Conservation (phyloP, 306 rosid genomes). For the Prunus salicina region DNA sequence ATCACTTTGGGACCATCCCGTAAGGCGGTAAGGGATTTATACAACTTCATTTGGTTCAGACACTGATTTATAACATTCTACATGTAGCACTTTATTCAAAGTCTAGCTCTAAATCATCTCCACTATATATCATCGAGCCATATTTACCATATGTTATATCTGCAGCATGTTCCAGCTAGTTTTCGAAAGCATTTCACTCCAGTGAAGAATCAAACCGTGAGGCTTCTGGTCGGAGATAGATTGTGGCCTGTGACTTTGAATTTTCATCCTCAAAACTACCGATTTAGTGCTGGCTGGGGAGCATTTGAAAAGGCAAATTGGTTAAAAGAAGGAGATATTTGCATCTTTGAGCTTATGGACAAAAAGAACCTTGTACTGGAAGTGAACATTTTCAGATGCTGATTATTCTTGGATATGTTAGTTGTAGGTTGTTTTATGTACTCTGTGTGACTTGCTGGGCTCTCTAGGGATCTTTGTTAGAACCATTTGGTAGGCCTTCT, state of each 20-base stretch:
- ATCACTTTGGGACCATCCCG: neutral
- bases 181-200: neutral
- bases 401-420: neutral
- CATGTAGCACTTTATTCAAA: no score
- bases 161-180: neutral
- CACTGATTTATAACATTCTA: neutral
- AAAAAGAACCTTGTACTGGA: neutral
- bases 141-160: neutral
- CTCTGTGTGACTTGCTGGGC: no score
- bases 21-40: neutral
- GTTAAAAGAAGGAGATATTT: neutral
- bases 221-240: neutral
- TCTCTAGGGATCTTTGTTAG: no score
- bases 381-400: neutral
- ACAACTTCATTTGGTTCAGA: neutral
- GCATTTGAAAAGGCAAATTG: neutral
- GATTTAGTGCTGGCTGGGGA: neutral
- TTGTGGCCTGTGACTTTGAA: slow-evolving; percentile 6
- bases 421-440: no score
- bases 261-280: neutral
- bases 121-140: no score
- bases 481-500: no score
- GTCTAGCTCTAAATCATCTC: no score
- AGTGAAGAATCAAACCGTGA: slow-evolving; percentile 4
- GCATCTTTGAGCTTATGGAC: neutral